A percentile compares a stretch with the other conserved stretches of the same genome.
These are phyloP conservation scores for Taiozyma onychis DNA, from an alignment of 1,139 yeast species.

Conservation along the genomic window DNA sequence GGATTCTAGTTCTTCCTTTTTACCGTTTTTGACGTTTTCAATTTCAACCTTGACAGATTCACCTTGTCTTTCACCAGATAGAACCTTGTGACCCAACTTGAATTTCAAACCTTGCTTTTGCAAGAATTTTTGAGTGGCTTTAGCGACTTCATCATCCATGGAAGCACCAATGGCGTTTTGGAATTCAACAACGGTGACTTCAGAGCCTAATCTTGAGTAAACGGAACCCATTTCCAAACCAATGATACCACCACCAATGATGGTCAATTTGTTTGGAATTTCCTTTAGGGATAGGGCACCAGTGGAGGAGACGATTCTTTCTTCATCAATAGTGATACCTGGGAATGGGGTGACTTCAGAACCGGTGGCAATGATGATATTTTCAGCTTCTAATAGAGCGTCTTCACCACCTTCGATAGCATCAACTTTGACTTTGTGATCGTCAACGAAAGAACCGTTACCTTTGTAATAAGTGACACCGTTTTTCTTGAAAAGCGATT, in stretches of 20 bases:
- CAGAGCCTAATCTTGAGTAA: constrained; percentile 90
- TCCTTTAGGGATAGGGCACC: constrained; percentile 84
- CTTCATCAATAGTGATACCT: constrained; percentile 94
- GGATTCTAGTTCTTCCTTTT: constrained; percentile 73
- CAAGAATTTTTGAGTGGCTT: constrained; percentile 80
- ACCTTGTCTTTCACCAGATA: constrained; percentile 82
- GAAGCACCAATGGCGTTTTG: constrained; percentile 89
- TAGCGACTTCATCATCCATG: constrained; percentile 95
- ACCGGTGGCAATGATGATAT: constrained; percentile 95
- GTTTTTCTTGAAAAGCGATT: constrained; percentile 91
- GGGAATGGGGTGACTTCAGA: constrained; percentile 99
- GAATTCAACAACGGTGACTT: constrained; percentile 93
- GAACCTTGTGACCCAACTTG: constrained; percentile 88
- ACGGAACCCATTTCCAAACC: constrained; percentile 99
- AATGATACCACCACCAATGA: constrained; percentile 99
- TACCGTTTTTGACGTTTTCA: constrained; percentile 85
- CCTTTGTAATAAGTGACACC: constrained; percentile 95
- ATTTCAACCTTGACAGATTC: constrained; percentile 81
- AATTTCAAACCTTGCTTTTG: constrained; percentile 94
- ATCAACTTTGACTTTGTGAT: constrained; percentile 68
- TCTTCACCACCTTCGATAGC: constrained; percentile 85
- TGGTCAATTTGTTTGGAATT: constrained; percentile 84
- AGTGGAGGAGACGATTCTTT: constrained; percentile 93
- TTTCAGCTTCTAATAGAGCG: constrained; percentile 65
- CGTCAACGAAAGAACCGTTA: constrained; percentile 80